Evolutionary conservation across 352 stramenopile species (phyloP).

Genomic region (Plasmopara muralis): DNA sequence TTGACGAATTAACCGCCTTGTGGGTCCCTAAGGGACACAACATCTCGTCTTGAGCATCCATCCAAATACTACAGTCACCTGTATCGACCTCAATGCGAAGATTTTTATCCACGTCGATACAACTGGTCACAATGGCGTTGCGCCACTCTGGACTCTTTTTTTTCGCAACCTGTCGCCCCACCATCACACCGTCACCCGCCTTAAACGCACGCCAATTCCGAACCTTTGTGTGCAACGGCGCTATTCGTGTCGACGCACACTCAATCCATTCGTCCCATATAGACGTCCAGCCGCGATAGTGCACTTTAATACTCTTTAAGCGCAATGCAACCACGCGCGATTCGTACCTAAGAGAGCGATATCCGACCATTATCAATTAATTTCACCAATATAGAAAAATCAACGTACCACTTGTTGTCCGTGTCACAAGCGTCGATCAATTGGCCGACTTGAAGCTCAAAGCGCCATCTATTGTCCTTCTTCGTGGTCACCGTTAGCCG

Average conservation of each 20-base stretch:
- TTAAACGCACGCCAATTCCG: slow-evolving; percentile 59
- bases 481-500: background rate
- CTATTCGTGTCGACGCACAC: slow-evolving; percentile 83
- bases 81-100: slow-evolving; percentile 40
- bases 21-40: slow-evolving; percentile 54
- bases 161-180: slow-evolving; percentile 24
- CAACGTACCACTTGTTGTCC: slow-evolving; percentile 50
- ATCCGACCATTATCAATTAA: slow-evolving; percentile 2
- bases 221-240: slow-evolving; percentile 87
- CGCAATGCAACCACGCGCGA: slow-evolving; percentile 43
- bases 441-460: slow-evolving; percentile 41
- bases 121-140: slow-evolving; percentile 35
- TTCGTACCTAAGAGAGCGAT: slow-evolving; percentile 34
- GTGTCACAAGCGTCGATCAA: slow-evolving; percentile 66
- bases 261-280: slow-evolving; percentile 97
- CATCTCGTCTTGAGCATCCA: slow-evolving; percentile 59
- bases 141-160: slow-evolving; percentile 53
- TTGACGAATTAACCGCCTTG: slow-evolving; percentile 11
- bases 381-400: background rate
- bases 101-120: slow-evolving; percentile 21
- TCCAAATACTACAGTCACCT: slow-evolving; percentile 32
- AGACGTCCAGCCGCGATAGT: slow-evolving; percentile 95
- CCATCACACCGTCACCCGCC: slow-evolving; percentile 42
- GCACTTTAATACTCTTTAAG: slow-evolving; percentile 77
- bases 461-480: slow-evolving; percentile 44